Evolutionary conservation across 163 green algal species (phyloP), one percentile per base, ranked within the genome.

Genomic region (Chloromonas sp.): DNA sequence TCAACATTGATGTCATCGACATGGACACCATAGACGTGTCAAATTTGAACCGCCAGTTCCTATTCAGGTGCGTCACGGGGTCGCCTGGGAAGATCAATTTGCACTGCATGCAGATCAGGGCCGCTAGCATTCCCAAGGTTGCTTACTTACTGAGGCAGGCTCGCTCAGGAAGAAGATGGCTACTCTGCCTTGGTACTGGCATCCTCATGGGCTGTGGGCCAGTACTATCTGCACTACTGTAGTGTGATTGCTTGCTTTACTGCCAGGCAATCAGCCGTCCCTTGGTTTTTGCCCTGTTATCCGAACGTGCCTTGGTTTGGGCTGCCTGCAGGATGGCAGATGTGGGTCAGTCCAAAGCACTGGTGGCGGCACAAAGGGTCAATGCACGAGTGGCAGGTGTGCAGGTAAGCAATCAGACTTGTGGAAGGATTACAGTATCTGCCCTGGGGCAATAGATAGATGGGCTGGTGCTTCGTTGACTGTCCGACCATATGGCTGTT

Each of bases 1-100:
- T 95, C 62, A 94, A 98, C 89, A 98, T 99, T 14, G 95, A 99
- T 86, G 97, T 99, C 0, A 99, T 99, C 71, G 97, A 99, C 90
- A 99, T 99, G 96, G 97, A 99, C 93, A 99, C 96, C 0, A 99
- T 99, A 59, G 97, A 99, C 88, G 95, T 99, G 0, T 98, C 94
- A 58, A 99, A 99, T 85, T 91, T 99, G 61, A 99, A 99, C 90
- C 90, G 97, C 0, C 97, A 99, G 87, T 99, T 99, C 88, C 92
- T 99, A 0, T 99, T 99, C 90, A 93, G 96, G 94, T 95, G 82
- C 8, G 88, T 0, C 1, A 8, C 57, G 76, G 58, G 11, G n/a
- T 13, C 11, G 36, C 57, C 36, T 36, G 36, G 36, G 36, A 36
- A 70, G 58, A 2, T 61, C 60, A 2, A 60, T 84, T 15, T 70